Evolutionary conservation across 345 rosid species (phyloP).

Genomic region (Noccaea caerulescens): DNA sequence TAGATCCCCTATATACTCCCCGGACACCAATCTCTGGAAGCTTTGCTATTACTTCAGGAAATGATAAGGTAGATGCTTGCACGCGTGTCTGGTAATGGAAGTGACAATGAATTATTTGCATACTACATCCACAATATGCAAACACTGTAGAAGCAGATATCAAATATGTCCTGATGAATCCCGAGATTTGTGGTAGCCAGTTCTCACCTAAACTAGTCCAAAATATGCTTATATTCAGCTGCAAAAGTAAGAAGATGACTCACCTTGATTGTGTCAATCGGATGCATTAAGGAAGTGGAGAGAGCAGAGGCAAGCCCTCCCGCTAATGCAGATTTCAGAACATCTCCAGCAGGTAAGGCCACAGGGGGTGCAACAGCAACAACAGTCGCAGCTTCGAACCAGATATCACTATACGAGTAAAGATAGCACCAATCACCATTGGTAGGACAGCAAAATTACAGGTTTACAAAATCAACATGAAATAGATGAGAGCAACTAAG

Average conservation of each 20-base stretch:
- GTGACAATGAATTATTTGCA: conserved; percentile 20
- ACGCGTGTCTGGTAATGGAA: conserved; percentile 74
- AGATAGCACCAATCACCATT: conserved; percentile 21
- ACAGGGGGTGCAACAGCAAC: conserved; percentile 96
- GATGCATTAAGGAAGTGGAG: conserved; percentile 84
- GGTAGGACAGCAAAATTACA: background rate
- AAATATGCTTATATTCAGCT: background rate
- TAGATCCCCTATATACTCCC: conserved; percentile 90
- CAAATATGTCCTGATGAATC: background rate
- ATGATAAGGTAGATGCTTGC: conserved; percentile 87
- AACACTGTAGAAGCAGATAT: conserved; percentile 19
- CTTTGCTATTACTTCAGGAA: conserved; percentile 84
- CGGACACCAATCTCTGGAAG: conserved; percentile 88
- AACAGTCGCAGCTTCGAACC: conserved; percentile 99
- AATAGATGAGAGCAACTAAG: background rate
- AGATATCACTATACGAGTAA: conserved; percentile 63
- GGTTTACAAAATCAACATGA: conserved; percentile 11
- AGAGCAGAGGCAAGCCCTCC: conserved; percentile 97
- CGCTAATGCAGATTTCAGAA: conserved; percentile 91
- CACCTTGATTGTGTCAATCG: conserved; percentile 91
- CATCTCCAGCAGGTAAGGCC: conserved; percentile 86
- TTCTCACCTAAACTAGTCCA: conserved; percentile 18
- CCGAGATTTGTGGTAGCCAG: background rate
- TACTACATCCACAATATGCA: conserved; percentile 6
- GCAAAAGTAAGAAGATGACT: conserved; percentile 27